Base-by-base conservation (phyloP, 106 monocot species). In the Triglochin maritima region DNA sequence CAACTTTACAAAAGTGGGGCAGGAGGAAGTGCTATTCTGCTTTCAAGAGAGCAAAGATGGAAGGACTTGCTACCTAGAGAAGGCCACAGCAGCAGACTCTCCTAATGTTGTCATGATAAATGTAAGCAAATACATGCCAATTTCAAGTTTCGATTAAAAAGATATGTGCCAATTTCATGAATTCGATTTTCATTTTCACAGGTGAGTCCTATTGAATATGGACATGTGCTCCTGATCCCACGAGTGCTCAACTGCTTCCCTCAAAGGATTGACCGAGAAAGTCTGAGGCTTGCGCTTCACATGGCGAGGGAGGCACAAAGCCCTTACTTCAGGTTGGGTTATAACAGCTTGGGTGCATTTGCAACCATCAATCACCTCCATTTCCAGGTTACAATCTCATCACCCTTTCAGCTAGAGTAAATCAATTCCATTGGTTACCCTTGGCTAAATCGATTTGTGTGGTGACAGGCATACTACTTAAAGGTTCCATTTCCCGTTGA, bases 1-100 rank as follows among this genome's bases (percentile, higher is more conserved):
- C 60, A 87, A 87, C 62, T 87, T 87, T 78, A 80, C 86, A 46
- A 81, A 87, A 53, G 70, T 83, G 56, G 69, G 60, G 7, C 80
- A 80, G 80, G 69, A 69, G 44, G 86, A 87, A 56, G 72, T 83
- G 29, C 71, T 87, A 47, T 67, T 83, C 49, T 62, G 74, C 41
- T 87, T 83, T 13, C 66, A 87, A 70, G 80, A 80, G 75, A 62
- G 65, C 47, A 17, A 60, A 14, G 74, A 50, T 43, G 75, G 49
- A 15, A 48, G 55, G 44, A 47, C 51, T 7, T 11, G 51, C 0
- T 78, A 72, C 58, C 56, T 82, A 42, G 66, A 72, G 44, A 65
- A 57, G 50, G 73, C 65, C 17, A 8, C 17, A 44, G 17, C 65
- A 49, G 49, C 62, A 2, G 41, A 6, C 16, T 70, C 71, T 54